These are phyloP conservation scores for Pterocarpus macrocarpus DNA, from an alignment of 306 rosid species.

Conservation along the genomic window DNA sequence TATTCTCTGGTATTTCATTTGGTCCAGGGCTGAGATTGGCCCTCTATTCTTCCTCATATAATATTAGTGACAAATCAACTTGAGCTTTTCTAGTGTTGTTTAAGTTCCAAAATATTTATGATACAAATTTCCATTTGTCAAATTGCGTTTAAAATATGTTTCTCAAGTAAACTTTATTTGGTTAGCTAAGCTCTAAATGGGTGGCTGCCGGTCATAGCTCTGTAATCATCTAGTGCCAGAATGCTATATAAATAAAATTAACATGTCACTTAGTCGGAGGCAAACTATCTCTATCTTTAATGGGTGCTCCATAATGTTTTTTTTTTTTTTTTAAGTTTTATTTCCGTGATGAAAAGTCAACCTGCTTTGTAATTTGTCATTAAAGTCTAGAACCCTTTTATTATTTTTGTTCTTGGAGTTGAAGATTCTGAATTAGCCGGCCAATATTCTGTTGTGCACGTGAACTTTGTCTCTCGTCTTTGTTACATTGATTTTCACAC, in stretches of 20 bases:
- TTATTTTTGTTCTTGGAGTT: slow-evolving; percentile 12
- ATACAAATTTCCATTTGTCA: no score
- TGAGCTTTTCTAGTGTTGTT: slow-evolving; percentile 21
- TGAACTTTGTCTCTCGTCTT: slow-evolving; percentile 13
- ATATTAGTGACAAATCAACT: neutral
- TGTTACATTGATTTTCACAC: neutral
- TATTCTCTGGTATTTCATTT: no score
- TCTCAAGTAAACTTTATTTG: neutral
- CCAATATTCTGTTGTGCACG: slow-evolving; percentile 27
- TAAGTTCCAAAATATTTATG: neutral
- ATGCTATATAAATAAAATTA: no score
- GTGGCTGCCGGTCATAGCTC: slow-evolving; percentile 14
- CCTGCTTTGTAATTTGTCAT: neutral
- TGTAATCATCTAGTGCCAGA: neutral
- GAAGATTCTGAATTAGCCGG: slow-evolving; percentile 19
- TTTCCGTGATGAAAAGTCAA: neutral
- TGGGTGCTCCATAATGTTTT: no score
- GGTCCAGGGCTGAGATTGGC: no score
- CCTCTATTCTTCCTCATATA: neutral
- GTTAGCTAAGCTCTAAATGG: slow-evolving; percentile 1
- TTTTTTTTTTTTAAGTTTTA: no score
- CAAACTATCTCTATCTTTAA: no score
- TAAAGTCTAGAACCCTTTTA: neutral
- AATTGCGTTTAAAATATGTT: neutral
- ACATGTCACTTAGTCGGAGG: no score